A percentile compares a stretch with the other conserved stretches of the same genome.
phyloP scores from a whole-genome alignment of 179 eudicot genomes.

The Pouteria campechiana region DNA sequence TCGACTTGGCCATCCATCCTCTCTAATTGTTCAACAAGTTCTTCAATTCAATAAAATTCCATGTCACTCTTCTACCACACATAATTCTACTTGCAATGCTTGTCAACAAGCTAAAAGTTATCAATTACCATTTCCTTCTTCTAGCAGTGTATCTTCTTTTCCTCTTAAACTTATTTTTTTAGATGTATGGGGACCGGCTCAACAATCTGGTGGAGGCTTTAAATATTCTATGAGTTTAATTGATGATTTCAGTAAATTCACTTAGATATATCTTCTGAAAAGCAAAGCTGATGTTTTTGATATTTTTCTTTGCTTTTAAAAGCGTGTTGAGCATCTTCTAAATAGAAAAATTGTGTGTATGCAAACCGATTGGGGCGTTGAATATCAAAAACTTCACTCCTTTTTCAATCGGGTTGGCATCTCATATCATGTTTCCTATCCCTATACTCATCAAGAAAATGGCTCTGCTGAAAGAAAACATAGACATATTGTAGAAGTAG shows the following conservation, averaged over 20 bases:
- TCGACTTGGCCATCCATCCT: background rate
- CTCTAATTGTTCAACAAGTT: background rate
- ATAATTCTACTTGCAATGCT: background rate
- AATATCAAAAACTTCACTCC: background rate
- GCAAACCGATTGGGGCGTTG: background rate
- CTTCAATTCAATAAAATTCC: background rate
- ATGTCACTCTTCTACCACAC: background rate
- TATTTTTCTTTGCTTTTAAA: background rate
- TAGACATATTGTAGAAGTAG: background rate
- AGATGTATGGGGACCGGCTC: background rate
- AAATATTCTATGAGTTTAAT: no score
- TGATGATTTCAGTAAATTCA: background rate
- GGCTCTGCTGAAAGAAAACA: background rate
- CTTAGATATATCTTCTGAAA: background rate
- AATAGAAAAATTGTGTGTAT: no score
- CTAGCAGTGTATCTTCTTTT: background rate
- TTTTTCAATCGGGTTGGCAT: background rate
- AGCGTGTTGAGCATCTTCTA: background rate
- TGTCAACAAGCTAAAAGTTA: background rate
- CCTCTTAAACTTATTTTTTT: background rate
- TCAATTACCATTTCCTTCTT: background rate
- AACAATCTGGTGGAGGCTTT: background rate
- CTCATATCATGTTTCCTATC: background rate
- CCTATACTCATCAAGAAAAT: background rate
- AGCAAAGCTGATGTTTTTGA: background rate